Evolutionary conservation across 495 filamentous ascomycete genomes (phyloP).

Genomic region (Gamarada debralockiae): DNA sequence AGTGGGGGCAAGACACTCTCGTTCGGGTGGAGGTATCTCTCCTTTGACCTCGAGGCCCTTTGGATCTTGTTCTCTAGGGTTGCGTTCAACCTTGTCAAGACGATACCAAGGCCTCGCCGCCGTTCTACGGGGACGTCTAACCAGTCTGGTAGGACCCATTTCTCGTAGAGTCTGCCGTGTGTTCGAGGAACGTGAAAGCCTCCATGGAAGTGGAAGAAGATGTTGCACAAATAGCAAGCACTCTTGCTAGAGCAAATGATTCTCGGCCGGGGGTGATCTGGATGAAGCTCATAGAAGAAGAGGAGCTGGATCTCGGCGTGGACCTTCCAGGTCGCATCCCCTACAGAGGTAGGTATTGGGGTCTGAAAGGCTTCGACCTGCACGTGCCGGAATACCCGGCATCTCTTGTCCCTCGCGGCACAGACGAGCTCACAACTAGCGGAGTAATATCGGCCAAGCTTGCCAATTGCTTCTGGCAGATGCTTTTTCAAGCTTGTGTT

Average conservation of each 20-base stretch:
- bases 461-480: constrained; percentile 25
- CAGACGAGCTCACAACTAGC: constrained; percentile 25
- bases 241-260: constrained; percentile 34
- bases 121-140: constrained; percentile 10
- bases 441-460: constrained; percentile 29
- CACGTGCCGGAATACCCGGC: constrained; percentile 22
- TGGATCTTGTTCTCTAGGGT: constrained; percentile 4
- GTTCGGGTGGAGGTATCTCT: constrained; percentile 13
- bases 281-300: constrained; percentile 34
- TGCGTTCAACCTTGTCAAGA: constrained; percentile 2
- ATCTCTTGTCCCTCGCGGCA: constrained; percentile 21
- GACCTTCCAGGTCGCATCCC: constrained; percentile 9
- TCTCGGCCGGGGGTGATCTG: constrained; percentile 22
- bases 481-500: constrained; percentile 20
- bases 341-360: constrained; percentile 3
- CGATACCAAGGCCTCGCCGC: neutral
- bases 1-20: constrained; percentile 19
- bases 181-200: constrained; percentile 16
- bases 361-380: constrained; percentile 22
- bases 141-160: constrained; percentile 23
- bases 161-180: constrained; percentile 19
- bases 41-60: constrained; percentile 13
- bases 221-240: constrained; percentile 34
- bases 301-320: constrained; percentile 41
- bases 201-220: constrained; percentile 20